phyloP scores from a whole-genome alignment of 192 early-diverging fungal genomes.

The Podila clonocystis region DNA sequence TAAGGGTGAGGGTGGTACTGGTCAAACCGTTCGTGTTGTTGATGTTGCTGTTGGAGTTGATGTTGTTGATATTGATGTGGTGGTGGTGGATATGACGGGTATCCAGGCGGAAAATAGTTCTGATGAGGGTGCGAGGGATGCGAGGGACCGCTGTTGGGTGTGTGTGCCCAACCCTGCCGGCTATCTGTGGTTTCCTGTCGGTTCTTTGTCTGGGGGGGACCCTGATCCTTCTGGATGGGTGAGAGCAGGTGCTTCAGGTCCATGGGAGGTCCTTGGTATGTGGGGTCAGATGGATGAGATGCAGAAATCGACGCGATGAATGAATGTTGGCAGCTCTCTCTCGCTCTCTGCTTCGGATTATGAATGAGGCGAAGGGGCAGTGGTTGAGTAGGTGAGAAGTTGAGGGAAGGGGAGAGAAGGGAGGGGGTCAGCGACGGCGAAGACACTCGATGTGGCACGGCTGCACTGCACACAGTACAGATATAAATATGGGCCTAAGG shows the following conservation, averaged over 20 bases:
- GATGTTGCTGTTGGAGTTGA: background rate
- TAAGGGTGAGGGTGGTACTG: too few relatives aligned
- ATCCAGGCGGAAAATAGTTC: background rate
- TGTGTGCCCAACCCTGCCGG: constrained; percentile 12
- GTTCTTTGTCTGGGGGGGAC: constrained; percentile 1
- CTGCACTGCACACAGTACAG: too few relatives aligned
- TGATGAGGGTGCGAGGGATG: background rate
- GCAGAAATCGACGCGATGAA: background rate
- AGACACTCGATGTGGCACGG: background rate
- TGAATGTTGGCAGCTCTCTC: background rate
- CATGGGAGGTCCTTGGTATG: constrained; percentile 13
- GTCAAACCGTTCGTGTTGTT: too few relatives aligned
- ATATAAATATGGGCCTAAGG: too few relatives aligned
- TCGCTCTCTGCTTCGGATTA: background rate
- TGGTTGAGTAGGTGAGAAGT: background rate
- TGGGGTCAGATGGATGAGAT: background rate
- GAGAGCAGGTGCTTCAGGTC: constrained; percentile 49
- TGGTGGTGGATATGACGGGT: background rate
- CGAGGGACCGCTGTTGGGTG: background rate
- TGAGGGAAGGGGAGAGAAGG: constrained; percentile 1
- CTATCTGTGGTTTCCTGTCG: constrained; percentile 27
- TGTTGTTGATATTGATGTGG: background rate
- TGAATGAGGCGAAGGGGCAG: too few relatives aligned
- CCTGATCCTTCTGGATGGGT: constrained; percentile 45
- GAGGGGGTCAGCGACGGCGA: background rate